Evolutionary conservation across 2,329 filamentous ascomycete species (phyloP), one percentile per base, ranked within the genome.

Genomic region (Alternaria metachromatica): DNA sequence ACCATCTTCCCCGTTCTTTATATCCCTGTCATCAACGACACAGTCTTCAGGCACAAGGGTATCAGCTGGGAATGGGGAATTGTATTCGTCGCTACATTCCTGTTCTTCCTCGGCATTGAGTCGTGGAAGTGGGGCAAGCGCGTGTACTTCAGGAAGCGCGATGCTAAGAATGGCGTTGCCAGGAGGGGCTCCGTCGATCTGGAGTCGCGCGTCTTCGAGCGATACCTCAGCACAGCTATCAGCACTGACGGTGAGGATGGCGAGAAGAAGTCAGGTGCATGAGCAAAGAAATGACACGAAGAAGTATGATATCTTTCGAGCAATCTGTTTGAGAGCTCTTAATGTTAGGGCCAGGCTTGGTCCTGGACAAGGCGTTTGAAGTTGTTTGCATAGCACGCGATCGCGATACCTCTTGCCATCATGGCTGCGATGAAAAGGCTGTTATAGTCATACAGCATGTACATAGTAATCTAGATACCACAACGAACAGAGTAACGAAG

Each of bases 1-100:
- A 75, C 71, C 21, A 73, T 78, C 37, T 78, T 79, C 58, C 75
- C 74, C 0, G 69, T 78, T 28, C 65, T 78, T 11, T 92, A 92
- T 71, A 91, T 92, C 54, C 90, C 90, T 0, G 87, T 87, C 15
- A 84, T 92, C 72, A 91, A 91, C 76, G 83, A 84, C 26, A 80
- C 81, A 3, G 89, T 92, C 0, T 91, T 92, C 77, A 86, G 89
- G 72, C 90, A 92, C 72, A 84, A 81, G 6, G 85, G 86, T 0
- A 91, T 92, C 62, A 84, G 80, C 12, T 90, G 88, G 89, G 90
- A 92, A 75, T 92, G 89, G 90, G 87, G 81, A 0, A 84, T 92
- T 51, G 87, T 91, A 2, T 87, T 92, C 63, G 82, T 90, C 37
- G 85, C 86, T n/a, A 84, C 86, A 0, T 74, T 86, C 1, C 74